Evolutionary conservation across 2,329 filamentous ascomycete species (phyloP), one percentile per base, ranked within the genome.

Genomic region (Venturia nashicola): DNA sequence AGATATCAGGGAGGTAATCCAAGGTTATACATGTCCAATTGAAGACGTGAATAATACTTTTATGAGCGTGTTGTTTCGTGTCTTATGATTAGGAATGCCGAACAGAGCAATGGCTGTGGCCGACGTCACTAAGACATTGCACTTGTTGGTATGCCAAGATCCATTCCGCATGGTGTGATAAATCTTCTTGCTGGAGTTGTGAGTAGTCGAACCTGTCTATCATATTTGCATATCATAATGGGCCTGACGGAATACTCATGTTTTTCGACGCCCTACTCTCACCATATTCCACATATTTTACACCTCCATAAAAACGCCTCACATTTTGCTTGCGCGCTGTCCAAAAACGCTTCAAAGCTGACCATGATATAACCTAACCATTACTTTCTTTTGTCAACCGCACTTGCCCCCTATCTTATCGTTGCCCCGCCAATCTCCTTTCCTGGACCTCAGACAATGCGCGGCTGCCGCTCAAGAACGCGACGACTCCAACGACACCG

Each of bases 371-470:
- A 6, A 34, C 51, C 18, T 5, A 55, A 55, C 14, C 3, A 34
- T 36, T 27, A n/a, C 14, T 55, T 36, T 27, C 27, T 55, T 36
- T 42, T 48, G 12, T 20, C 34, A 23, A 12, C 20, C 43, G 2
- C 34, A 14, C n/a, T 27, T 16, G 6, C 34, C 12, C 11, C 11
- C 12, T 36, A 18, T 12, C 59, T 79, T 72, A 87, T 73, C 84
- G 76, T 67, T 83, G 73, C 5, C 91, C 92, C 27, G 89, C 88
- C 70, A 97, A 78, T 65, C 94, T 86, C 68, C 94, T 84, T 71
- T 87, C 86, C 79, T 97, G 94, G 39, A 99, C 93, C 79, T 99
- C 94, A 61, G 90, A 89, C 69, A 99, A 79, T 5, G 94, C 94
- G 75, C 91, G 87, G 72, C 88, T 91, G 64, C 94, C 94, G 73